A percentile compares a stretch with the other conserved stretches of the same genome.
These are phyloP conservation scores for Powellomyces hirtus DNA, from an alignment of 192 early-diverging fungal genomes.

Conservation along the genomic window DNA sequence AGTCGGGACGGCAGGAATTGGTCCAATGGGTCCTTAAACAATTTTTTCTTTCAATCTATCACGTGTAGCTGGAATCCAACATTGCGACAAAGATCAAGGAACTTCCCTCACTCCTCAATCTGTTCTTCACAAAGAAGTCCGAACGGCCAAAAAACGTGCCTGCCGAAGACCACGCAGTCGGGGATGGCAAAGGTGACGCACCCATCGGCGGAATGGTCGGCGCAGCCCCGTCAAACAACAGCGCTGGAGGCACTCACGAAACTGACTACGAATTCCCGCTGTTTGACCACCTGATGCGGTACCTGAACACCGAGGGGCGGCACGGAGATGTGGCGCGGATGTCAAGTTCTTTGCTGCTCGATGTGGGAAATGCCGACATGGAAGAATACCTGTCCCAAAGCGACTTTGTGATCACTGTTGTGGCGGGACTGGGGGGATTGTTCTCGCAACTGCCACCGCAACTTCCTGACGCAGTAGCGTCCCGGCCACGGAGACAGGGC, in stretches of 20 bases:
- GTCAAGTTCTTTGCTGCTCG: conserved; percentile 80
- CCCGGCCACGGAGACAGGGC: conserved; percentile 11
- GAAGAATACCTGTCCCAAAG: conserved; percentile 77
- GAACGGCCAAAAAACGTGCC: conserved; percentile 45
- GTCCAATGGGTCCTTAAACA: too few relatives aligned
- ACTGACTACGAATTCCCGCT: conserved; percentile 68
- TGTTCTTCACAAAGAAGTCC: conserved; percentile 69
- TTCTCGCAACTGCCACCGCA: conserved; percentile 82
- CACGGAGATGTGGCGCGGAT: conserved; percentile 78
- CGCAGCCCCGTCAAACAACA: neutral
- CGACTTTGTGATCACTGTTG: conserved; percentile 74
- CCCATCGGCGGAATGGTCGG: conserved; percentile 22
- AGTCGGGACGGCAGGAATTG: too few relatives aligned
- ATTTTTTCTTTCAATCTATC: too few relatives aligned
- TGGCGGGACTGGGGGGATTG: conserved; percentile 84
- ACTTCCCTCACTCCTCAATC: conserved; percentile 66
- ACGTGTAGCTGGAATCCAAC: conserved; percentile 70
- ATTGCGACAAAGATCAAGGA: conserved; percentile 80
- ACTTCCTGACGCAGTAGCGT: conserved; percentile 29
- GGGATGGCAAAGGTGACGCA: neutral
- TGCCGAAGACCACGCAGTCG: conserved; percentile 20
- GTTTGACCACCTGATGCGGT: conserved; percentile 84
- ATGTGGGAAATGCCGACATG: conserved; percentile 65
- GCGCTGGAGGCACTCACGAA: neutral
- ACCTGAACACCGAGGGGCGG: conserved; percentile 86